These are phyloP conservation scores for Colletotrichum sansevieriae DNA, from an alignment of 2,329 filamentous ascomycete species.

Conservation along the genomic window DNA sequence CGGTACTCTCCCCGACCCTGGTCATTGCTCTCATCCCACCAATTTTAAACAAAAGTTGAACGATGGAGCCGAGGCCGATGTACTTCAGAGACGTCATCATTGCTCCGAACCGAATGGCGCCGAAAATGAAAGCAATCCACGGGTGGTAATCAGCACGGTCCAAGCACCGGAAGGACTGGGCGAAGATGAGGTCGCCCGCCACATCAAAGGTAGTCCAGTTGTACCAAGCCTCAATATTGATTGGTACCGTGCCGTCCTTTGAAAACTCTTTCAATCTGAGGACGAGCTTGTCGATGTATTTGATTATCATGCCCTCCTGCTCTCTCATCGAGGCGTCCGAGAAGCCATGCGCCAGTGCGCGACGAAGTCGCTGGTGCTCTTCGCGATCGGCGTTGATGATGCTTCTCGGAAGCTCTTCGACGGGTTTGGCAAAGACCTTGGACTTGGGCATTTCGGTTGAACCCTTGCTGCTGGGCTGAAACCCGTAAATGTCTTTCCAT, in stretches of 20 bases:
- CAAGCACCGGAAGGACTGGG: constrained; percentile 48
- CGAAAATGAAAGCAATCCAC: constrained; percentile 46
- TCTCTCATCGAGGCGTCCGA: constrained; percentile 47
- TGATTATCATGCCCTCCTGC: constrained; percentile 47
- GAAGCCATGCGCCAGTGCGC: constrained; percentile 49
- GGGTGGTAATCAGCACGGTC: constrained; percentile 45
- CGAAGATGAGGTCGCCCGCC: constrained; percentile 49
- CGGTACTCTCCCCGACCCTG: neutral
- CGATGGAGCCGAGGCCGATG: neutral
- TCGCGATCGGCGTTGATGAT: constrained; percentile 34
- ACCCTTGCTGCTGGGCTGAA: constrained; percentile 7
- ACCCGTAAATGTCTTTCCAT: constrained; percentile 58
- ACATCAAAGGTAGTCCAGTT: constrained; percentile 30
- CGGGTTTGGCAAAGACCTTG: neutral
- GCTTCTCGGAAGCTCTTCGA: neutral
- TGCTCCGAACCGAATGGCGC: constrained; percentile 14
- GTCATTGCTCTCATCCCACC: constrained; percentile 18
- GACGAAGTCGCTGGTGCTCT: constrained; percentile 44
- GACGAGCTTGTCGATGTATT: constrained; percentile 46
- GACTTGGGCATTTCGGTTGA: constrained; percentile 25
- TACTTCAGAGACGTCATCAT: constrained; percentile 25
- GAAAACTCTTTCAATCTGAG: neutral
- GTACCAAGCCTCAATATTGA: constrained; percentile 28
- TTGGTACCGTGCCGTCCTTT: neutral
- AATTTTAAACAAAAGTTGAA: constrained; percentile 12